Percentiles rank a stretch among this genome's conserved stretches.
These are phyloP conservation scores for Daldinia loculata DNA, from an alignment of 495 filamentous ascomycete genomes.

Conservation along the genomic window DNA sequence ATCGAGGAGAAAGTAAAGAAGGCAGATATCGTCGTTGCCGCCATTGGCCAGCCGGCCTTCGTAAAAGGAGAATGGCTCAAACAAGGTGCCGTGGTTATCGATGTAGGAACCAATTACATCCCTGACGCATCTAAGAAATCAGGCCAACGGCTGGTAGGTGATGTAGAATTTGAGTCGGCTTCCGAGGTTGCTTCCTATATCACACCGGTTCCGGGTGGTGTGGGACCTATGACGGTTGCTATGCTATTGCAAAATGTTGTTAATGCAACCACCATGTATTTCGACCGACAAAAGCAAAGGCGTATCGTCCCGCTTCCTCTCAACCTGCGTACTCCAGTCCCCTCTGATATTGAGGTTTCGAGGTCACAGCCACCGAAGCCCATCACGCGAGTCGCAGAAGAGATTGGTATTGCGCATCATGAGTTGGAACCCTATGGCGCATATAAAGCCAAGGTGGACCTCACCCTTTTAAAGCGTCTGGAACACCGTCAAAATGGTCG, in stretches of 20 bases:
- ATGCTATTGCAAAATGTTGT: conserved; percentile 97
- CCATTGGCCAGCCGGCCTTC: conserved; percentile 87
- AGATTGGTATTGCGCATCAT: conserved; percentile 83
- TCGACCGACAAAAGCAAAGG: conserved; percentile 80
- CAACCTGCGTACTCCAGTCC: conserved; percentile 77
- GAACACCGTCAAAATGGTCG: conserved; percentile 85
- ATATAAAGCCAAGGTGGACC: conserved; percentile 93
- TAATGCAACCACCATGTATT: conserved; percentile 78
- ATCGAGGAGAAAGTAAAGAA: conserved; percentile 76
- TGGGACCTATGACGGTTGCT: conserved; percentile 97
- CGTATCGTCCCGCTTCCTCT: conserved; percentile 81
- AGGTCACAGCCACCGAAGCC: conserved; percentile 88
- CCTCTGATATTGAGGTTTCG: conserved; percentile 93
- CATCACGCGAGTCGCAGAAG: conserved; percentile 81
- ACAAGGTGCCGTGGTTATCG: conserved; percentile 91
- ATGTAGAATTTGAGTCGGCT: conserved; percentile 91
- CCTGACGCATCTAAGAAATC: conserved; percentile 94
- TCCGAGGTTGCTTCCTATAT: conserved; percentile 90
- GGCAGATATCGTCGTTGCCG: conserved; percentile 90
- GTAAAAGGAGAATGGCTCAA: conserved; percentile 97
- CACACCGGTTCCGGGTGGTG: conserved; percentile 95
- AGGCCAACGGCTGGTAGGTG: conserved; percentile 90
- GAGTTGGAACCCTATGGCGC: conserved; percentile 95
- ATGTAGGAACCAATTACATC: conserved; percentile 97
- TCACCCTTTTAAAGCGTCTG: conserved; percentile 81